Base-by-base conservation (phyloP, 768 basidiomycete species). In the Rubroboletus satanas region DNA sequence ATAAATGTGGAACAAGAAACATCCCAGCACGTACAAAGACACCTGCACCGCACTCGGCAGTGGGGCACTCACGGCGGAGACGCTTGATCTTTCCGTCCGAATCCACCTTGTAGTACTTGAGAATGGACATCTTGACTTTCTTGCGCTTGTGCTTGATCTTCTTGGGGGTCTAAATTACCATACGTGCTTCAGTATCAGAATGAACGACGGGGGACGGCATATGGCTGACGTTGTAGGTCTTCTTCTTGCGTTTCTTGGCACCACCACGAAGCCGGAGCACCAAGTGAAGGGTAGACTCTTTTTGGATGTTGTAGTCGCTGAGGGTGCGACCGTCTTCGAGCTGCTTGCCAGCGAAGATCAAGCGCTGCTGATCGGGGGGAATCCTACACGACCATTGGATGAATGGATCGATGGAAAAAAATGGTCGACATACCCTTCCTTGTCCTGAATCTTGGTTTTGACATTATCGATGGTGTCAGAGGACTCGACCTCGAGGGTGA, bases 81-180 rank as follows among this genome's bases (percentile, higher is more conserved):
- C 97, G 93, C 83, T 97, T 97, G 83, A 98, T 95, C 79, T 97
- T 98, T 74, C 96, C 97, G 66, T 98, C 96, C 44, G 94, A 95
- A 78, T 98, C 96, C 66, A 99, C 95, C 80, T 97, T 96, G 83
- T 98, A 99, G 84, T 97, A 99, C 79, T 98, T 98, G 75, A 99
- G 82, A 79, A 98, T 97, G 69, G 94, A 79, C 93, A 99, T 98
- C 88, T 98, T 98, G 82, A 96, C 93, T 83, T 98, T 97, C 84
- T 98, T 98, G 76, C 90, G 88, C 85, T 97, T 97, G 82, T 96
- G 95, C 88, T 97, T 98, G 84, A 97, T 86, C 84, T 98, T 98
- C 84, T 96, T 97, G 75, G 93, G 94, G 69, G 93, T 96, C 88
- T 90, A 65, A 29, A 56, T 44, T 14, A 29, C 31, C 42, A 42